Base-by-base conservation (phyloP, 2,329 filamentous ascomycete species). In the Sordariomycetes sp. region DNA sequence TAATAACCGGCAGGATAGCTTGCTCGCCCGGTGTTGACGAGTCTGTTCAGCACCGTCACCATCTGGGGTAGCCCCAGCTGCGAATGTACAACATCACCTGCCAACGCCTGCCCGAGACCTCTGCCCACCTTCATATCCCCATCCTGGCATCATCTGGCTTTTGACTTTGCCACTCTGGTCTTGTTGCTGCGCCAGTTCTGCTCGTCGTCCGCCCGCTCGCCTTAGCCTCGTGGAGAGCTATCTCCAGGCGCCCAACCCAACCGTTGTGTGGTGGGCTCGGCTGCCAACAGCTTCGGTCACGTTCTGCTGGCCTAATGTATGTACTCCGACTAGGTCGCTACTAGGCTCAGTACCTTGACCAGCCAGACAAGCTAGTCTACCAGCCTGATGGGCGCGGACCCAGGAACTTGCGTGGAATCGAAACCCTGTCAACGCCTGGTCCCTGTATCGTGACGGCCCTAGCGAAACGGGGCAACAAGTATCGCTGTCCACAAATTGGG, bases 11-110 rank as follows among this genome's bases (percentile, higher is more conserved):
- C 23, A 25, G 23, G 23, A 25, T n/a, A n/a, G n/a, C n/a, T 9
- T n/a, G 12, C 25, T 27, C 12, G 6, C 16, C 12, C 25, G n/a
- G 25, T 15, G 7, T n/a, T 27, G 25, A 27, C 12, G 6, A 27
- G n/a, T 7, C 25, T 15, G 6, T 27, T 27, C 16, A 27, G 25
- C n/a, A 6, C n/a, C 6, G 16, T 15, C 12, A n/a, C 28, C 19
- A 30, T 33, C 31, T 33, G 31, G 31, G 31, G 31, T 24, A 33
- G 31, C 20, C 31, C 31, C 31, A 33, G 31, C 15, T 33, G 11
- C 12, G 8, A 15, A 33, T 16, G 31, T 24, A 11, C 20, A 21
- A 24, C 20, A 33, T 33, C 31, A 33, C 17, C 31, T 33, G n/a
- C n/a, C n/a, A n/a, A n/a, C n/a, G n/a, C n/a, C n/a, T n/a, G n/a